Evolutionary conservation across 805 yeast genomes (phyloP), one percentile per base, ranked within the genome.

Genomic region (Huiozyma naganishii): DNA sequence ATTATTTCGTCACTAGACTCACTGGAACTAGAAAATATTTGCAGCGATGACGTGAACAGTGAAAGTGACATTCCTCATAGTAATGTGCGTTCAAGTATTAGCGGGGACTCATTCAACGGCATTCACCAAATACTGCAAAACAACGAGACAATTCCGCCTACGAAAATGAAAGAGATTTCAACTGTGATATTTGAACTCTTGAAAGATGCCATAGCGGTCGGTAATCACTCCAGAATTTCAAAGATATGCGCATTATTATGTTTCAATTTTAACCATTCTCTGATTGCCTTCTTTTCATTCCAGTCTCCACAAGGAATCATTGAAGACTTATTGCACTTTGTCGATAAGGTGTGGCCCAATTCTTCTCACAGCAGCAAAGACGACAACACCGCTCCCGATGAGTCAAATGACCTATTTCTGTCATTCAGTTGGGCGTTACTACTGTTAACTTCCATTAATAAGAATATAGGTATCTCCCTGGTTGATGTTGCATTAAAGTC

Each of bases 361-460:
- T 41, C 46, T 9, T 45, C 49, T 2, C 41, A 44, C 10, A 29
- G 41, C 6, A 52, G 46, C 29, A 45, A 37, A 12, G 48, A 52
- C 28, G 48, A 46, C 32, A 29, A 47, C 37, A 59, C 59, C 38
- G 56, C 61, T 35, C 56, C 70, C 46, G 49, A 44, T 13, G 49
- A 49, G 32, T 52, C 50, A 41, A 61, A 58, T 5, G 79, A 73
- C 38, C 87, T 81, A 57, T 92, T 83, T 33, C 68, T 85, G 1
- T 79, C 83, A 35, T 79, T 81, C 58, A 88, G 94, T 1, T 68
- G 76, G 39, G 65, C 79, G 1, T 53, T 82, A 27, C 55, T 80
- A 34, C 65, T 80, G 36, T 51, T 78, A 7, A 52, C 67, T 2
- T 54, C 66, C 12, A 53, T 71, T n/a, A 61, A 60, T 6, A 61